Evolutionary conservation across 2,329 filamentous ascomycete species (phyloP).

Genomic region (Talaromyces marneffei): DNA sequence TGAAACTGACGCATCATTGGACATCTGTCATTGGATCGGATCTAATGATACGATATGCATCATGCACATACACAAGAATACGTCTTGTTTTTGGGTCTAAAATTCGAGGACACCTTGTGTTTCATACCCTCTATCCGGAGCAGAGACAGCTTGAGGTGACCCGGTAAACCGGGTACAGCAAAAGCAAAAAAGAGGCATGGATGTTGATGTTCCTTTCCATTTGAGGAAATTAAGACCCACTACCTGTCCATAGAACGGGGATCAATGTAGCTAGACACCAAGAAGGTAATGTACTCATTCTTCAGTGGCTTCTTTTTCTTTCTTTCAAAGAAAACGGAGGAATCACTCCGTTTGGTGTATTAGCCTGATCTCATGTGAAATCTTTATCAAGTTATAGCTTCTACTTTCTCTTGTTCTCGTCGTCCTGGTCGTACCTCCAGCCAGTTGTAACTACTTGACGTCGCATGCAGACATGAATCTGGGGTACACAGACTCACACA

Average conservation of each 20-base stretch:
- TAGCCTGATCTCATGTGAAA: neutral
- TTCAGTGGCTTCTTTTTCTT: neutral
- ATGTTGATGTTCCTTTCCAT: neutral
- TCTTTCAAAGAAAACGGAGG: neutral
- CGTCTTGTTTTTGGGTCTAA: neutral
- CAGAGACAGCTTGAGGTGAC: neutral
- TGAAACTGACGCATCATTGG: neutral
- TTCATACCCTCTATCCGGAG: neutral
- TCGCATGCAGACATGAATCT: slow-evolving; percentile 8
- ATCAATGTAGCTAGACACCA: neutral
- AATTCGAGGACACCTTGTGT: slow-evolving; percentile 4
- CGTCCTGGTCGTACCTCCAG: neutral
- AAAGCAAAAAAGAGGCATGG: neutral
- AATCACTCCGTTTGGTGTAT: neutral
- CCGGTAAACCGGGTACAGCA: neutral
- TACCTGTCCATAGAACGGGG: neutral
- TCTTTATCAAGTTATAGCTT: neutral
- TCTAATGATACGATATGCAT: neutral
- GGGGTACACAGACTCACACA: slow-evolving; percentile 10
- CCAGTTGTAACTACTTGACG: neutral
- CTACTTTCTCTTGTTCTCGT: neutral
- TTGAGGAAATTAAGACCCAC: neutral
- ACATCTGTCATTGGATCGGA: neutral
- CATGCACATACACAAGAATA: neutral
- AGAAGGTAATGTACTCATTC: neutral